Conservation (phyloP, 2,329 filamentous ascomycete species). For the Cladorrhinum sp. region DNA sequence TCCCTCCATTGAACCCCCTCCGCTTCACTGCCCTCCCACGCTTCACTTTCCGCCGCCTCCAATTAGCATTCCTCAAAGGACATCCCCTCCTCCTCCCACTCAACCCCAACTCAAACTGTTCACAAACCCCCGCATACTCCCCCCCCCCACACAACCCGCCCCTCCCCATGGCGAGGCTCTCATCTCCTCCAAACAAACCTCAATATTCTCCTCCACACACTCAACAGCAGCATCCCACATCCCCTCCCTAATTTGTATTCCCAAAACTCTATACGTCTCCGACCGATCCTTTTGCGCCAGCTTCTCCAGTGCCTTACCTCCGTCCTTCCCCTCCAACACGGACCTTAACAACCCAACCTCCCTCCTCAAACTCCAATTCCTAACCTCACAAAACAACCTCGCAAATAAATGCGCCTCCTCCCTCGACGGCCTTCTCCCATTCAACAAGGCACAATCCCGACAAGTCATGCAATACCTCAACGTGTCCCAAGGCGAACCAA, state of each 20-base stretch:
- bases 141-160: too few species aligned
- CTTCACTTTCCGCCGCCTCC: not conserved
- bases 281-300: not conserved
- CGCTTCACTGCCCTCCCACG: not conserved
- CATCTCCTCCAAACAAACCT: not conserved
- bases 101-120: not conserved
- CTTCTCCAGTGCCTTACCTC: not conserved
- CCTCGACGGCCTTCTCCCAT: not conserved
- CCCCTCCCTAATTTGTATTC: not conserved
- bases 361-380: not conserved
- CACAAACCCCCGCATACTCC: not conserved
- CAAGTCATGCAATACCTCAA: not conserved
- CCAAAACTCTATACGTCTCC: not conserved
- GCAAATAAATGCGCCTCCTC: not conserved
- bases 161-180: not conserved
- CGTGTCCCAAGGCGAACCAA: not conserved
- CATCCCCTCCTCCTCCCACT: not conserved
- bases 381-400: not conserved
- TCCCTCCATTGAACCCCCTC: not conserved
- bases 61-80: not conserved
- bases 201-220: not conserved
- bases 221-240: slow-evolving; percentile 1
- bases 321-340: not conserved
- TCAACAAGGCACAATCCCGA: not conserved
- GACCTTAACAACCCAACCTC: not conserved